A percentile compares a stretch with the other conserved stretches of the same genome.
These are phyloP conservation scores for Debaryomyces udenii DNA, from an alignment of 1,139 yeast genomes.

Conservation along the genomic window DNA sequence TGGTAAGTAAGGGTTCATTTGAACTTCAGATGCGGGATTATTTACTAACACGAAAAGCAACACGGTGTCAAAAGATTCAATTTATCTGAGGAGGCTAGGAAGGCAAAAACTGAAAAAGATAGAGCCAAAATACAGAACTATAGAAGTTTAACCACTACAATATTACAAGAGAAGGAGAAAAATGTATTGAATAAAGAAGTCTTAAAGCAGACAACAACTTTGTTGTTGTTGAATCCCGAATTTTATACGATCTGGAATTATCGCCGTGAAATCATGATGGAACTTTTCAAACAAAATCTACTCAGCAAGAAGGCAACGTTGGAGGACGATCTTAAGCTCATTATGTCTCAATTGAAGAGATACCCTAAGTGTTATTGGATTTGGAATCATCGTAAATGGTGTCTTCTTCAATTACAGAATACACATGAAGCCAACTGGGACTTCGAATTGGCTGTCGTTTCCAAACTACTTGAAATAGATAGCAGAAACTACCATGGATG, in stretches of 20 bases:
- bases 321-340: conserved; percentile 62
- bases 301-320: conserved; percentile 40
- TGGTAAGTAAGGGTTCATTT: conserved; percentile 16
- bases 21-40: not conserved
- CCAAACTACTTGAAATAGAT: conserved; percentile 69
- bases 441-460: conserved; percentile 67
- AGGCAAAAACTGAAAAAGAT: conserved; percentile 59
- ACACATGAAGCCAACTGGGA: conserved; percentile 59
- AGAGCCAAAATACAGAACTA: conserved; percentile 56
- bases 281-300: conserved; percentile 26
- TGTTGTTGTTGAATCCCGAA: conserved; percentile 78
- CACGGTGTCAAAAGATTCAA: conserved; percentile 73
- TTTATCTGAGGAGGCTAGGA: conserved; percentile 58
- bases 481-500: conserved; percentile 92
- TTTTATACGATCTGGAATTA: conserved; percentile 90
- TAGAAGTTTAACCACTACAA: conserved; percentile 43
- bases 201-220: conserved; percentile 50
- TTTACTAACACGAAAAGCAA: conserved; percentile 32
- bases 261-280: conserved; percentile 68
- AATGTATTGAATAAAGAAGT: conserved; percentile 40
- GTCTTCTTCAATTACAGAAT: conserved; percentile 56
- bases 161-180: conserved; percentile 41
- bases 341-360: conserved; percentile 58
- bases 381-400: conserved; percentile 94
- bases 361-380: conserved; percentile 95